Evolutionary conservation across 306 rosid species (phyloP).

Genomic region (Vigna unguiculata): DNA sequence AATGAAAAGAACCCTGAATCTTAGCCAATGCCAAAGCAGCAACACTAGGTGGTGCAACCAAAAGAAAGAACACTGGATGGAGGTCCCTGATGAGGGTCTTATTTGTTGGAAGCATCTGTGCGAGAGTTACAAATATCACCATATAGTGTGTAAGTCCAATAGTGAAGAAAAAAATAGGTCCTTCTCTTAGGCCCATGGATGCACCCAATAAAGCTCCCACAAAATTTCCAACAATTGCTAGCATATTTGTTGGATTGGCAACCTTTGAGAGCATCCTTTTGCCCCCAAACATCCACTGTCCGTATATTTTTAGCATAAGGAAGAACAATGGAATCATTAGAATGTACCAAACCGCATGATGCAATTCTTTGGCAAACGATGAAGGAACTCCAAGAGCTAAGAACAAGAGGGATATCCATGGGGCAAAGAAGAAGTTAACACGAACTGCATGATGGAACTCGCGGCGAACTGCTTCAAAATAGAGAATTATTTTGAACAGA

Average conservation of each 20-base stretch:
- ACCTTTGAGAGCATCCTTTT: slow-evolving; percentile 77
- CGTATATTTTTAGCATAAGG: slow-evolving; percentile 85
- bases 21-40: slow-evolving; percentile 83
- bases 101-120: slow-evolving; percentile 81
- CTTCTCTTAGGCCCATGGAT: slow-evolving; percentile 78
- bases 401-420: slow-evolving; percentile 76
- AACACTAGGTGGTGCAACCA: slow-evolving; percentile 83
- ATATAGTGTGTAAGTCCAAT: slow-evolving; percentile 77
- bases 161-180: slow-evolving; percentile 85
- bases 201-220: slow-evolving; percentile 84
- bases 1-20: slow-evolving; percentile 73
- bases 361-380: slow-evolving; percentile 56
- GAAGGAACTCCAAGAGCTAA: slow-evolving; percentile 75
- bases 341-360: slow-evolving; percentile 68
- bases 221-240: slow-evolving; percentile 78
- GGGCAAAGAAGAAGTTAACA: slow-evolving; percentile 83
- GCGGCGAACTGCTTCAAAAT: slow-evolving; percentile 88
- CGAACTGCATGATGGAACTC: slow-evolving; percentile 81
- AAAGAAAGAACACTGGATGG: slow-evolving; percentile 84
- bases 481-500: slow-evolving; percentile 62
- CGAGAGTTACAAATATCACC: slow-evolving; percentile 78
- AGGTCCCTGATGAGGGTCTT: slow-evolving; percentile 77
- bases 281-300: slow-evolving; percentile 89
- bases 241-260: slow-evolving; percentile 79
- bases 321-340: slow-evolving; percentile 73